Base-by-base conservation (phyloP, 257 asterid species). In the Lycium barbarum region DNA sequence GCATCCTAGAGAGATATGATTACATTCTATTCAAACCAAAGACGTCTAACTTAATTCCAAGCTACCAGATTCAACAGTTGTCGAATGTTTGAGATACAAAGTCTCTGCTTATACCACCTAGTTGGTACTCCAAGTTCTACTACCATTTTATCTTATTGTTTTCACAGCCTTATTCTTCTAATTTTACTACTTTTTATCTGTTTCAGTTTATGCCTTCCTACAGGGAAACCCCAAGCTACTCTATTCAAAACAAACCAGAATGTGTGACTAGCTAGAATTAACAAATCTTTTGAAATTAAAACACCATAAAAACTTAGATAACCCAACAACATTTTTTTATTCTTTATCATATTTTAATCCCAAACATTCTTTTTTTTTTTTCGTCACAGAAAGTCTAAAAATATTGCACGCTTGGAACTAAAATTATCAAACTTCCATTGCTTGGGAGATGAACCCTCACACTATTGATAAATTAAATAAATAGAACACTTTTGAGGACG, bases 391-490 rank as follows among this genome's bases (percentile, higher is more conserved):
- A 82, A 63, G 47, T 22, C 36, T 83, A 40, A 57, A 83, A 45
- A 14, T 11, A 10, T 33, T 86, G 90, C 90, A 87, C 79, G 88
- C 87, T 89, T 87, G 79, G 61, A 81, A 83, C 81, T 80, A 67
- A 68, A 36, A 83, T 70, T 82, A 85, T 65, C 86, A 81, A 84
- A 61, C 35, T 65, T 45, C n/a, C 62, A 55, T 51, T 38, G 54
- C 83, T 85, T 59, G 86, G 70, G 79, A 83, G 85, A 80, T 43
- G 87, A 66, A 76, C 83, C 83, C 83, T 66, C 26, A 38, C 36
- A 78, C 20, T 51, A 59, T 26, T 33, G 36, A 10, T 49, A 43
- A 6, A 15, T 70, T 17, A 1, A 18, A 14, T 22, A 17, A 22
- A 79, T 18, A 13, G 0, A 22, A 67, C 59, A 85, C 79, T 74